phyloP scores from a whole-genome alignment of 495 filamentous ascomycete species.

The Trichoderma asperelloides region DNA sequence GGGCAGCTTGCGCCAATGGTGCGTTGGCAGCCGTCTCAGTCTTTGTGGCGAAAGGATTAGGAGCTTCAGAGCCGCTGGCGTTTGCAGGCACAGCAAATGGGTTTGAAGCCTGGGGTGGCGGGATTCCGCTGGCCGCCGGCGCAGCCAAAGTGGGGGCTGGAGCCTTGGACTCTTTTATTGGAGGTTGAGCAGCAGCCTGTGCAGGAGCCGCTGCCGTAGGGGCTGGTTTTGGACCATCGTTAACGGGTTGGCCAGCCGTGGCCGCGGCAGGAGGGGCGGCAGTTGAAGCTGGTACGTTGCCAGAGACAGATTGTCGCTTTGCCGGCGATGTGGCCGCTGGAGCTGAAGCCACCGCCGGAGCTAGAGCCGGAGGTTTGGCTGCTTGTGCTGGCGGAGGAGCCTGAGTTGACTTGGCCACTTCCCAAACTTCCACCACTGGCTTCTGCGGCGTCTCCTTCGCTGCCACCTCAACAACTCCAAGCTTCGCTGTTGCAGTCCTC shows the following conservation, averaged over 20 bases:
- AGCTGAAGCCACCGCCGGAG: neutral
- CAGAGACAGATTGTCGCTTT: neutral
- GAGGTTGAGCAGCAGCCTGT: conserved; percentile 6
- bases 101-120: conserved; percentile 14
- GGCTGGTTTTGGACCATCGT: neutral
- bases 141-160: neutral
- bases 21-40: neutral
- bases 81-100: conserved; percentile 15
- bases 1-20: neutral
- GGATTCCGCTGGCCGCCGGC: neutral
- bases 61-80: conserved; percentile 9
- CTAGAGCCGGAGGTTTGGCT: neutral
- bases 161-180: neutral
- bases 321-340: neutral
- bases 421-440: conserved; percentile 79
- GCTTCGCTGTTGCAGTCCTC: conserved; percentile 55
- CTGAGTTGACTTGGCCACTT: conserved; percentile 25
- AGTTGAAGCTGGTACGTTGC: neutral
- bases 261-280: neutral
- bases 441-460: conserved; percentile 74
- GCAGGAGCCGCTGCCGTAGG: conserved; percentile 17
- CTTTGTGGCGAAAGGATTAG: conserved; percentile 19
- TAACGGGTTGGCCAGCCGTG: neutral
- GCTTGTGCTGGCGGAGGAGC: conserved; percentile 9
- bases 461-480: conserved; percentile 69